A percentile compares a stretch with the other conserved stretches of the same genome.
Conservation (phyloP, 306 rosid genomes). For the Glycyrrhiza uralensis region DNA sequence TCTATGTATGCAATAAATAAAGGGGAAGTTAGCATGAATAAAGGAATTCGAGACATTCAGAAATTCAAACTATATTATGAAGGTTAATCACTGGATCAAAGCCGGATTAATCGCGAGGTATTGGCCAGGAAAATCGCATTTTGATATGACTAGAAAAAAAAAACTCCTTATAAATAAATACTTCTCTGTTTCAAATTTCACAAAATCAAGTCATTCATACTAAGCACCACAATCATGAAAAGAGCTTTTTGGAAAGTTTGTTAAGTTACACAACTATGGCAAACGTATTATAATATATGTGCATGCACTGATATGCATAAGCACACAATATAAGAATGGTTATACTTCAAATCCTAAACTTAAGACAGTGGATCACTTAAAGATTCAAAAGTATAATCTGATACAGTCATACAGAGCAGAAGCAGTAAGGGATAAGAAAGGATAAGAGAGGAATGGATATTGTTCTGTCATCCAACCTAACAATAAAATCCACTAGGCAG, state of each 20-base stretch:
- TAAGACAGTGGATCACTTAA: neutral
- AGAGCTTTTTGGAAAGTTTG: neutral
- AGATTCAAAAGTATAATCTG: neutral
- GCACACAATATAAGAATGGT: conserved; percentile 7
- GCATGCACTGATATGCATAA: neutral
- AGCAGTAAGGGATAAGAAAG: neutral
- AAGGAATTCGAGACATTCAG: conserved; percentile 17
- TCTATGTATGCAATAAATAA: conserved; percentile 49
- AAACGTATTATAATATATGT: neutral
- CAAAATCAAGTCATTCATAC: neutral
- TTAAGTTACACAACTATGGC: neutral
- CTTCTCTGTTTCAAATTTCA: neutral
- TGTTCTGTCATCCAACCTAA: conserved; percentile 6
- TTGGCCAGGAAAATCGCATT: neutral
- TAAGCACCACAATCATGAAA: neutral
- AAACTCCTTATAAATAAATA: neutral
- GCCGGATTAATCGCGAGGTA: neutral
- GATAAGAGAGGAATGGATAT: neutral
- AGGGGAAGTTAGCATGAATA: conserved; percentile 34
- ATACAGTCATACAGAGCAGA: neutral
- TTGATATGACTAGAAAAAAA: neutral
- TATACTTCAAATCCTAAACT: neutral
- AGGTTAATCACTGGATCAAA: conserved; percentile 5
- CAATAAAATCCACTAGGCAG: neutral
- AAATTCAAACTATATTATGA: conserved; percentile 1